phyloP scores from a whole-genome alignment of 2,329 filamentous ascomycete species.

The Canariomyces notabilis region DNA sequence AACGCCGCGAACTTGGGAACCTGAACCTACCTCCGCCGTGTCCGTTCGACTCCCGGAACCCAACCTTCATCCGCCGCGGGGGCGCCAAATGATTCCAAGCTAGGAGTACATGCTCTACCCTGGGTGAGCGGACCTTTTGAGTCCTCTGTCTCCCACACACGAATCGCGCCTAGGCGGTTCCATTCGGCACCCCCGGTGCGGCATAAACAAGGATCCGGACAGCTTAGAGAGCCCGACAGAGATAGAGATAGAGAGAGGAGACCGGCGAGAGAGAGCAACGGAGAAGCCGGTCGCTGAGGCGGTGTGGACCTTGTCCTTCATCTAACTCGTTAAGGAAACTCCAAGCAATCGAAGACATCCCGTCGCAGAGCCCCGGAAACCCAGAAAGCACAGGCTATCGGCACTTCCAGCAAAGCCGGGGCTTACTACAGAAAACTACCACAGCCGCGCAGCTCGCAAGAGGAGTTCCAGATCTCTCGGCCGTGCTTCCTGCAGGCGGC shows the following conservation, averaged over 20 bases:
- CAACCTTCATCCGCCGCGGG: background rate
- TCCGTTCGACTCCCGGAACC: conserved; percentile 7
- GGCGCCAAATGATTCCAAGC: background rate
- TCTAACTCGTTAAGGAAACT: no score
- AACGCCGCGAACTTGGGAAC: conserved; percentile 12
- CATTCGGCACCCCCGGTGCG: background rate
- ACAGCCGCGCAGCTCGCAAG: conserved; percentile 4
- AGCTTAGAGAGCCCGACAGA: no score
- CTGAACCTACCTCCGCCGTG: background rate
- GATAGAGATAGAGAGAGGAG: no score
- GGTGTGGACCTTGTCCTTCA: no score
- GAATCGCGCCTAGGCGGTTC: background rate
- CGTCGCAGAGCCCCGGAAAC: conserved; percentile 11
- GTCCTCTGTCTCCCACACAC: background rate
- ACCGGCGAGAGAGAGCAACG: conserved; percentile 5
- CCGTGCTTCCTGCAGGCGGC: conserved; percentile 32
- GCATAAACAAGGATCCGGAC: no score
- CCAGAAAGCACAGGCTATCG: conserved; percentile 16
- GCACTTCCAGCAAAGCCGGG: conserved; percentile 27
- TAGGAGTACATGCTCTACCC: background rate
- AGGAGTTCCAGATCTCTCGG: conserved; percentile 31
- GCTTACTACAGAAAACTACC: conserved; percentile 25
- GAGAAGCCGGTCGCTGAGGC: conserved; percentile 14
- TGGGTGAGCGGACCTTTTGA: background rate
- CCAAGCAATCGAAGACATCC: conserved; percentile 9